Evolutionary conservation across 495 filamentous ascomycete genomes (phyloP).

Genomic region (Penicillium turbatum): DNA sequence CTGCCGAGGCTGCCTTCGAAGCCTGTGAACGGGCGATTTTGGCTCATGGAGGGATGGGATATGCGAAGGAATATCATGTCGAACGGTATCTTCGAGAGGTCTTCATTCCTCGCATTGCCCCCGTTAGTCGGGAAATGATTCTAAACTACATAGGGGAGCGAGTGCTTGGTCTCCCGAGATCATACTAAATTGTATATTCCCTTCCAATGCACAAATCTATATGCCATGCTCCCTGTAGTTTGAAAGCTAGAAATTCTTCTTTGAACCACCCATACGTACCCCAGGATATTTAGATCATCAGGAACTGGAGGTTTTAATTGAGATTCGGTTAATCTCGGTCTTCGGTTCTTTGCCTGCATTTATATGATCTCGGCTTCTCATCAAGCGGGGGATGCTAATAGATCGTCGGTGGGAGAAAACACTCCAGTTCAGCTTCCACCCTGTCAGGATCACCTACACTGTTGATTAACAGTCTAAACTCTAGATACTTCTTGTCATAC

Average conservation of each 20-base stretch:
- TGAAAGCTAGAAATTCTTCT: too few relatives aligned
- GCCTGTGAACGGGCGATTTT: slow-evolving; percentile 67
- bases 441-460: too few relatives aligned
- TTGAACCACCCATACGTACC: too few relatives aligned
- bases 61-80: slow-evolving; percentile 73
- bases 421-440: too few relatives aligned
- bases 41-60: slow-evolving; percentile 70
- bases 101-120: slow-evolving; percentile 69
- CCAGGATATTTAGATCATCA: too few relatives aligned
- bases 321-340: too few relatives aligned
- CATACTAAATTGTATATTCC: slow-evolving; percentile 38
- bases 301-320: too few relatives aligned
- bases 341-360: too few relatives aligned
- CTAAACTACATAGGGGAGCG: slow-evolving; percentile 71
- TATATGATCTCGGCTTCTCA: too few relatives aligned
- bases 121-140: slow-evolving; percentile 75
- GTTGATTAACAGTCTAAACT: too few relatives aligned
- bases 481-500: not conserved
- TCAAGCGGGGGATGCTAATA: too few relatives aligned
- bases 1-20: slow-evolving; percentile 69
- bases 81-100: slow-evolving; percentile 71
- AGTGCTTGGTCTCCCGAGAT: slow-evolving; percentile 48
- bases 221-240: not conserved
- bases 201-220: not conserved
- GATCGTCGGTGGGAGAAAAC: too few relatives aligned